These are phyloP conservation scores for Colletotrichum musicola DNA, from an alignment of 2,329 filamentous ascomycete species.

Conservation along the genomic window DNA sequence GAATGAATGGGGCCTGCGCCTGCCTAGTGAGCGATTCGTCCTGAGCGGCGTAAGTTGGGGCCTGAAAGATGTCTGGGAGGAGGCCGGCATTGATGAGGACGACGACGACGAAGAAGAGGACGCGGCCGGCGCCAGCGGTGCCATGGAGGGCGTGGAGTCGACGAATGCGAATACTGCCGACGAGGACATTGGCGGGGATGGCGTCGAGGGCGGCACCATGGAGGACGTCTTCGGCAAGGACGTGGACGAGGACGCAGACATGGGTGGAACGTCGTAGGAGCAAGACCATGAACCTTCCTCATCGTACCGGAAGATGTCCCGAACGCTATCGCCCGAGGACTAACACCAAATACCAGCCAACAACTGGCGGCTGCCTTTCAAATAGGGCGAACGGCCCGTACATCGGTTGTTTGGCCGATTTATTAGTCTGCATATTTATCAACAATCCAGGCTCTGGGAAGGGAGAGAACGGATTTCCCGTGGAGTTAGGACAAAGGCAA, in stretches of 20 bases:
- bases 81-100: conserved; percentile 54
- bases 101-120: conserved; percentile 58
- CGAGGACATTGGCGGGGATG: conserved; percentile 60
- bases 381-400: too few relatives aligned
- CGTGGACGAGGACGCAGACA: conserved; percentile 68
- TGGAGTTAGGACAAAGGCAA: too few relatives aligned
- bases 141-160: conserved; percentile 62
- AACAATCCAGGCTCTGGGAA: too few relatives aligned
- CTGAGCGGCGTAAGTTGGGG: conserved; percentile 76
- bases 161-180: conserved; percentile 51
- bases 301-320: too few relatives aligned
- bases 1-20: conserved; percentile 75
- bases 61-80: conserved; percentile 70
- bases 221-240: conserved; percentile 69
- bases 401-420: too few relatives aligned
- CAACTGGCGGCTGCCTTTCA: too few relatives aligned
- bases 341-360: too few relatives aligned
- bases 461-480: too few relatives aligned
- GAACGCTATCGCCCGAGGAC: too few relatives aligned
- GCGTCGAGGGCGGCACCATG: conserved; percentile 62
- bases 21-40: conserved; percentile 77
- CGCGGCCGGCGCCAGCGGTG: conserved; percentile 59
- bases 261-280: conserved; percentile 36
- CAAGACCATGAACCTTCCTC: background rate
- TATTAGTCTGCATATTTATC: too few relatives aligned